These are phyloP conservation scores for Phytophthora aleatoria DNA, from an alignment of 352 stramenopile genomes.

Conservation along the genomic window DNA sequence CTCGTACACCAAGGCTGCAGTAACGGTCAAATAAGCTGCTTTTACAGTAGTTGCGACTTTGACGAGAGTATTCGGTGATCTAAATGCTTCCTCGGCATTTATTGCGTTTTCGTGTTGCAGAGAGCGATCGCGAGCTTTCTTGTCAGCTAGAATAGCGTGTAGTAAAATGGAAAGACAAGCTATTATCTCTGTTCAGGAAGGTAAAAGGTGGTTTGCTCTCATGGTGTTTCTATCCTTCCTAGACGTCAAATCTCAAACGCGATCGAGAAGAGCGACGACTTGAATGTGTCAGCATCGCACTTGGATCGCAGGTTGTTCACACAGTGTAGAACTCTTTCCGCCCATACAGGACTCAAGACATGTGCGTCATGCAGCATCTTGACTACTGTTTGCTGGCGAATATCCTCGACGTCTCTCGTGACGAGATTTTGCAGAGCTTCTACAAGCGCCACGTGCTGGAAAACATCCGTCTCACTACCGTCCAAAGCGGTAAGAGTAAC, in stretches of 20 bases:
- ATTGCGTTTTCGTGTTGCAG: conserved; percentile 32
- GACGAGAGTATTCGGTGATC: conserved; percentile 8
- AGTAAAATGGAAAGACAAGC: conserved; percentile 40
- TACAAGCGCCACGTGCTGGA: conserved; percentile 41
- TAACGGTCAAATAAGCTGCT: conserved; percentile 27
- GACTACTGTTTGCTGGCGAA: conserved; percentile 61
- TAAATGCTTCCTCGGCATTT: conserved; percentile 25
- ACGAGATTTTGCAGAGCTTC: conserved; percentile 53
- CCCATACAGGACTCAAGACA: conserved; percentile 23
- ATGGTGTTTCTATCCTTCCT: conserved; percentile 11
- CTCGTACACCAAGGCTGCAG: conserved; percentile 31
- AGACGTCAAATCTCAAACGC: conserved; percentile 40
- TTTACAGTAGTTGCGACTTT: neutral
- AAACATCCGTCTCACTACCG: conserved; percentile 32
- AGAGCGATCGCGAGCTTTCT: conserved; percentile 34
- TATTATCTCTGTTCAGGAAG: conserved; percentile 36
- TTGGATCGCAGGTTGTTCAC: conserved; percentile 38
- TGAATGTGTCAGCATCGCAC: conserved; percentile 48
- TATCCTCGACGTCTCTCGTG: conserved; percentile 54
- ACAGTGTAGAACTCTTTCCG: conserved; percentile 36
- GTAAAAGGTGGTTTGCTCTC: conserved; percentile 15
- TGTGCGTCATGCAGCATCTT: conserved; percentile 58
- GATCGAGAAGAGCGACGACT: conserved; percentile 62
- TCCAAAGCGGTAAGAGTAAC: conserved; percentile 18
- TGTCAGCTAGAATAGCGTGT: conserved; percentile 37